phyloP scores from a whole-genome alignment of 306 rosid genomes.

The Fagus crenata region DNA sequence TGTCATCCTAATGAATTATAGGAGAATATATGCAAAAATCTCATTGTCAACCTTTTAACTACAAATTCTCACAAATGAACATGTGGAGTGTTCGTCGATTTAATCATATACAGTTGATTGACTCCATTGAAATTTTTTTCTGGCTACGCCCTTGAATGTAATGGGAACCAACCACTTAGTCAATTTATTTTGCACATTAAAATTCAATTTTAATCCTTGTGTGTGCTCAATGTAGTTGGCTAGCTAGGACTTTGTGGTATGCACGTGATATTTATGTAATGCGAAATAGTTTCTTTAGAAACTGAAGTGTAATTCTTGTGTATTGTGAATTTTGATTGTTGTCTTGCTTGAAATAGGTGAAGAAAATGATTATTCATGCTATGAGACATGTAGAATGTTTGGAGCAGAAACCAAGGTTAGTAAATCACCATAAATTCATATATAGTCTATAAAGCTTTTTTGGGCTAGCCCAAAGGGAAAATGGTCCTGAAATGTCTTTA shows the following conservation, averaged over 20 bases:
- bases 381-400: conserved; percentile 28
- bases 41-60: too few relatives aligned
- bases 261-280: neutral
- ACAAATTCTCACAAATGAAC: too few relatives aligned
- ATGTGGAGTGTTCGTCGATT: too few relatives aligned
- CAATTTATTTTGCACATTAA: neutral
- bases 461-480: too few relatives aligned
- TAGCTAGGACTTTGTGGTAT: neutral
- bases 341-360: conserved; percentile 51
- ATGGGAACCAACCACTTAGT: too few relatives aligned
- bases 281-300: neutral
- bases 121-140: too few relatives aligned
- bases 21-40: too few relatives aligned
- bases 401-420: conserved; percentile 47
- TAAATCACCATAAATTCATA: conserved; percentile 2
- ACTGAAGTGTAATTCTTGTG: neutral
- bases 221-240: neutral
- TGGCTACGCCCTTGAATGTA: too few relatives aligned
- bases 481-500: too few relatives aligned
- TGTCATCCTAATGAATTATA: too few relatives aligned
- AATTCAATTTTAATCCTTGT: neutral
- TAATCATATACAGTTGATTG: too few relatives aligned
- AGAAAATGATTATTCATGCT: conserved; percentile 67
- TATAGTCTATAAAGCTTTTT: too few relatives aligned
- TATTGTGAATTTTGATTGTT: neutral